Evolutionary conservation across 805 yeast genomes (phyloP).

Genomic region (Barnettozyma sucrosica): DNA sequence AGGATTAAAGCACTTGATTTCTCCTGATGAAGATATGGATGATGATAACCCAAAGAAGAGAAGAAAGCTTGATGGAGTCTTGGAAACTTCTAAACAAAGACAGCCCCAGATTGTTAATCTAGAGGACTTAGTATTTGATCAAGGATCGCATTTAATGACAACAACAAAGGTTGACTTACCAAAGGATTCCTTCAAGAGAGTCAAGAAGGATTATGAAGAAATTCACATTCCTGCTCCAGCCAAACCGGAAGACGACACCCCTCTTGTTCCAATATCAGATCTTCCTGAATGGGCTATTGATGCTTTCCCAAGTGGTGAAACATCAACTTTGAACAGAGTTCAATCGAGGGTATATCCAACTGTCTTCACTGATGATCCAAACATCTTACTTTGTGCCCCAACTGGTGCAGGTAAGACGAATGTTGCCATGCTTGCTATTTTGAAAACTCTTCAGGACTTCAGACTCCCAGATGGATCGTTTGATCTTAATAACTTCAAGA

Average conservation of each 20-base stretch:
- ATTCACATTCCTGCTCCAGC: constrained; percentile 87
- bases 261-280: constrained; percentile 49
- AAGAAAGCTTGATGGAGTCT: constrained; percentile 21
- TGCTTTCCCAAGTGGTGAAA: constrained; percentile 67
- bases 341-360: constrained; percentile 77
- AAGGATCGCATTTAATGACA: constrained; percentile 66
- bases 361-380: constrained; percentile 70
- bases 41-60: constrained; percentile 19
- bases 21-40: constrained; percentile 24
- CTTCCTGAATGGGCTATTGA: constrained; percentile 79
- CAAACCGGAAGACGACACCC: constrained; percentile 34
- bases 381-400: constrained; percentile 88
- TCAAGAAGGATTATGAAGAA: constrained; percentile 73
- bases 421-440: constrained; percentile 81
- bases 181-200: constrained; percentile 73
- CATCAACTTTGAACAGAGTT: constrained; percentile 64
- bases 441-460: constrained; percentile 54
- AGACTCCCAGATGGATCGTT: constrained; percentile 46
- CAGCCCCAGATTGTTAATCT: constrained; percentile 57
- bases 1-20: constrained; percentile 37
- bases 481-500: constrained; percentile 53
- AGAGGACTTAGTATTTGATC: constrained; percentile 57
- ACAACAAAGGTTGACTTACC: constrained; percentile 69
- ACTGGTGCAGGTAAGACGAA: constrained; percentile 99
- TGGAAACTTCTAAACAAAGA: constrained; percentile 18